Evolutionary conservation across 2,329 filamentous ascomycete genomes (phyloP), one percentile per base, ranked within the genome.

Genomic region (Venturia carpophila): DNA sequence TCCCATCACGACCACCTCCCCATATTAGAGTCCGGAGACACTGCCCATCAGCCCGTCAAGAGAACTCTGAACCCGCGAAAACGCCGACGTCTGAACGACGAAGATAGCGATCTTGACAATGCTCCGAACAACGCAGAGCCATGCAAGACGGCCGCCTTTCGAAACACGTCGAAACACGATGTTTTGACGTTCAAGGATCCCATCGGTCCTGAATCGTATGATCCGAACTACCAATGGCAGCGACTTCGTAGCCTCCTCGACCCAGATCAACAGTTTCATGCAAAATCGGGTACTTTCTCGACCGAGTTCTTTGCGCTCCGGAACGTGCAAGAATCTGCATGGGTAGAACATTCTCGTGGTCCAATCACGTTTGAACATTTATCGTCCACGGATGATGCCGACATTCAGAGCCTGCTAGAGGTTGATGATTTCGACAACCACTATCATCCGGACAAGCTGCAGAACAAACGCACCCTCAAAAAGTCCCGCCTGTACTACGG

Each of bases 281-380:
- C 69, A 10, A 66, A 67, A 3, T 78, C 70, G 41, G 79, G 79
- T 4, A 82, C 79, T 0, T 81, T 81, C 68, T 77, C 75, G 2
- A 81, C 79, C 0, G 71, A 76, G n/a, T 73, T 74, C 63, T 69
- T 69, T 30, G 61, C 71, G n/a, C 39, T 42, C 2, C n/a, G 27
- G 15, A 27, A 56, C 21, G 63, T 64, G 6, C 43, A 39, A 9
- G 41, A 63, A n/a, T 47, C 24, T 47, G 34, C 42, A 10, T 63
- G 61, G 61, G 43, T 52, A 7, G 41, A 52, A n/a, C 61, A 43
- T 34, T 19, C 52, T 52, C 47, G 21, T 58, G 52, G 52, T 37
- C 60, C 60, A 17, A 19, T 61, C 21, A 17, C 9, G 21, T 64
- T 64, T 34, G 63, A 64, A n/a, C 47, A 64, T 27, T 10, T n/a